Conservation (phyloP, 2,329 filamentous ascomycete genomes). For the Cladosporium sp. region DNA sequence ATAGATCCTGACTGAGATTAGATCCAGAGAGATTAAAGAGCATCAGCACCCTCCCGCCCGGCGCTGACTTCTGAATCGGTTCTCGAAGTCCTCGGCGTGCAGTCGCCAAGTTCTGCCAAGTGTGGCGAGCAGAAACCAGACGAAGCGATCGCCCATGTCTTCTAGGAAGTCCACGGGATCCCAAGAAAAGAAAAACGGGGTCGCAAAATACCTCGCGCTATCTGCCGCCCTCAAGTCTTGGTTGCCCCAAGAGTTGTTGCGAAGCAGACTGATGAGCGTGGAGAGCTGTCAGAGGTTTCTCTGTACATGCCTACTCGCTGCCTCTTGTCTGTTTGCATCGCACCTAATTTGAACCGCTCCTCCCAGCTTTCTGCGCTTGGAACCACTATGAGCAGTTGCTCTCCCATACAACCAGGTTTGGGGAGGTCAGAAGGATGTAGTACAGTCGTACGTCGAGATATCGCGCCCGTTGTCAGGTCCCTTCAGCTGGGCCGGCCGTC, state of each 20-base stretch:
- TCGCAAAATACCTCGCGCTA: not conserved
- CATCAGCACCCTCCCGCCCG: conserved; percentile 1
- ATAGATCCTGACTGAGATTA: not conserved
- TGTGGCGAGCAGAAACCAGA: not conserved
- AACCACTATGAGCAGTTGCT: too few relatives aligned
- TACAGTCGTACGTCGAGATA: too few relatives aligned
- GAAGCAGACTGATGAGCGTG: too few relatives aligned
- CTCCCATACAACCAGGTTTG: too few relatives aligned
- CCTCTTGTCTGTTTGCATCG: too few relatives aligned
- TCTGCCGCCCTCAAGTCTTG: not conserved
- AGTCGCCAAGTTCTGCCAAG: conserved; percentile 6
- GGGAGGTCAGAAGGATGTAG: too few relatives aligned
- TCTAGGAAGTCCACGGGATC: not conserved
- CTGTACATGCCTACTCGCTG: too few relatives aligned
- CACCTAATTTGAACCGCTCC: too few relatives aligned
- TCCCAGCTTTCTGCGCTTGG: too few relatives aligned
- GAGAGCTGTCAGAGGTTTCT: too few relatives aligned
- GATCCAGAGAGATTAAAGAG: conserved; percentile 1
- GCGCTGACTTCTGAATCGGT: not conserved
- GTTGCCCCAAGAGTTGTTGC: too few relatives aligned
- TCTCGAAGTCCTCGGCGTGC: conserved; percentile 3
- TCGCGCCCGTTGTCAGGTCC: too few relatives aligned
- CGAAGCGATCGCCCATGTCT: not conserved
- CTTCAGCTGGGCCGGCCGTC: not conserved
- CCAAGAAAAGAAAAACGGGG: not conserved